phyloP scores from a whole-genome alignment of 331 rosid species.

The Acacia concinna region DNA sequence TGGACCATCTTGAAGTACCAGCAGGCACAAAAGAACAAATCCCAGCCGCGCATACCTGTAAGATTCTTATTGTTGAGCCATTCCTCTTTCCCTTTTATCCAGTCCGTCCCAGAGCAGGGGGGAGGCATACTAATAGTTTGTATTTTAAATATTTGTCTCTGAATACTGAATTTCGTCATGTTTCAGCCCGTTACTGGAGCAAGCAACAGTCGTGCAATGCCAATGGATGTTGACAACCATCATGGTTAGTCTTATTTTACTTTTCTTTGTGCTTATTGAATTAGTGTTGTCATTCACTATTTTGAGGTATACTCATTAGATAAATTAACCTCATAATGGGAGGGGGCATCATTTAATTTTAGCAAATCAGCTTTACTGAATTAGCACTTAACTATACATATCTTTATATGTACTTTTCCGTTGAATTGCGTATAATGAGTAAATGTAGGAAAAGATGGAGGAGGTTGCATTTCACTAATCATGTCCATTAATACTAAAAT shows the following conservation, averaged over 20 bases:
- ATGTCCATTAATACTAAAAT: background rate
- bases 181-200: slow-evolving; percentile 64
- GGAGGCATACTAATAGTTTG: background rate
- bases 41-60: slow-evolving; percentile 59
- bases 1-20: slow-evolving; percentile 91
- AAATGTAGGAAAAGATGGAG: background rate
- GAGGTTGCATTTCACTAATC: background rate
- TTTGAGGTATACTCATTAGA: background rate
- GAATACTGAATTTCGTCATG: slow-evolving; percentile 30
- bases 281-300: slow-evolving; percentile 4
- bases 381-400: background rate
- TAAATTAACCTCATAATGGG: background rate
- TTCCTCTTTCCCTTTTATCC: background rate
- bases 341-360: background rate
- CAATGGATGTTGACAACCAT: slow-evolving; percentile 53
- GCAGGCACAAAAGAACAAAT: slow-evolving; percentile 75
- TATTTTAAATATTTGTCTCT: slow-evolving; percentile 16
- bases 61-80: slow-evolving; percentile 35
- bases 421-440: background rate
- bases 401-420: background rate
- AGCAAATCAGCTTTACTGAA: background rate
- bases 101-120: background rate
- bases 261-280: slow-evolving; percentile 9
- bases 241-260: slow-evolving; percentile 52
- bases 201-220: slow-evolving; percentile 56